These are phyloP conservation scores for Pythium chondricola DNA, from an alignment of 352 stramenopile genomes.

Conservation along the genomic window DNA sequence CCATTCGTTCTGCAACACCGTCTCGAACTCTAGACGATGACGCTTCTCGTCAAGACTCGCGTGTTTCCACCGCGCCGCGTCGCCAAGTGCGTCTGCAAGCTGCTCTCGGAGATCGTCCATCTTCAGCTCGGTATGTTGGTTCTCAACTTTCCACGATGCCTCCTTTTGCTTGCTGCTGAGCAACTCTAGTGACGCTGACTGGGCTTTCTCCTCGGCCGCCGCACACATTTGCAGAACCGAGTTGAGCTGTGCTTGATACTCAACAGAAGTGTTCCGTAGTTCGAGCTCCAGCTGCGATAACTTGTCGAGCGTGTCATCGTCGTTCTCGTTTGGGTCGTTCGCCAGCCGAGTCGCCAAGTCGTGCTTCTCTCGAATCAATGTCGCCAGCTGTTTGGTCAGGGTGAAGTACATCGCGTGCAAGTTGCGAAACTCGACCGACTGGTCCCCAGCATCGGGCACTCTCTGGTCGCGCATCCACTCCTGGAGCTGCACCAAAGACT, in stretches of 20 bases:
- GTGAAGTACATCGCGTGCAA: conserved; percentile 64
- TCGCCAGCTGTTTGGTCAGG: conserved; percentile 58
- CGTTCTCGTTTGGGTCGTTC: conserved; percentile 6
- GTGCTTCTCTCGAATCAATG: conserved; percentile 72
- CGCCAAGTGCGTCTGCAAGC: conserved; percentile 24
- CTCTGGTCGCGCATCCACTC: conserved; percentile 24
- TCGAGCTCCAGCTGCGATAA: conserved; percentile 30
- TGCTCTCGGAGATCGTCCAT: conserved; percentile 20
- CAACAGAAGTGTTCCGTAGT: conserved; percentile 35
- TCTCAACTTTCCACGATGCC: conserved; percentile 44
- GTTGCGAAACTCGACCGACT: conserved; percentile 37
- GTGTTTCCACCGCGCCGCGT: conserved; percentile 12
- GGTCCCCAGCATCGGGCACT: conserved; percentile 1
- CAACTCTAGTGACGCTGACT: conserved; percentile 39
- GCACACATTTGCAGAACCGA: conserved; percentile 20
- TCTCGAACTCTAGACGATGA: conserved; percentile 12
- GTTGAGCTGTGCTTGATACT: conserved; percentile 43
- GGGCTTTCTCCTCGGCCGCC: conserved; percentile 40
- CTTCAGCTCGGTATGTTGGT: conserved; percentile 28
- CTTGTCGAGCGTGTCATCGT: conserved; percentile 23
- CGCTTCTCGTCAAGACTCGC: conserved; percentile 28
- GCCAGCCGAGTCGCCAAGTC: conserved; percentile 44
- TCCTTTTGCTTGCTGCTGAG: conserved; percentile 57
- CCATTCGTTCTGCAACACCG: background rate
- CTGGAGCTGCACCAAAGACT: conserved; percentile 46